Evolutionary conservation across 108 stramenopile species (phyloP), one percentile per base, ranked within the genome.

Genomic region (Cyclostephanos tholiformis): DNA sequence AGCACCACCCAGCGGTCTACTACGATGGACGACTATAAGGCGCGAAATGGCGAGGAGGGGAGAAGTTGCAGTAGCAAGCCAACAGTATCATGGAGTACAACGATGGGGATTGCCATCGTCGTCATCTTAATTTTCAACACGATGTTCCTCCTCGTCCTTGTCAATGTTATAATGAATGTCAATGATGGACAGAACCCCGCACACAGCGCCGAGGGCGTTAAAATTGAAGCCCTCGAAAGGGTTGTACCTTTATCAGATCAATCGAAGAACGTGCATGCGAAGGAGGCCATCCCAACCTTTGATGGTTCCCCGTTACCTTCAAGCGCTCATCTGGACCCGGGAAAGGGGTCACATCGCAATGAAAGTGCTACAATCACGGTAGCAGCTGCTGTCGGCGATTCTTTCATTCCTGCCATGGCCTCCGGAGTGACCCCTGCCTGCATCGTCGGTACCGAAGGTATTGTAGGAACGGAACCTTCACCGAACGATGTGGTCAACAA

Each of bases 131-230:
- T 56, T 29, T 46, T 67, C 52, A 76, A 76, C 41, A 76, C 75
- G 20, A 22, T 69, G 0, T 63, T 55, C 63, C 75, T 76, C 55
- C 41, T 68, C 38, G 62, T 69, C 32, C 75, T 76, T 12, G 75
- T 76, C 11, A 76, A 64, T 23, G 19, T 69, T 38, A 20, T 62
- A n/a, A 10, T 22, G 6, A 19, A 39, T 32, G 38, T 17, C 19
- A 19, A 60, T 30, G 36, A 27, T 4, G 30, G 27, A 50, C 44
- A 36, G n/a, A 44, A 39, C n/a, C 53, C 19, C 19, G 38, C 53
- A 30, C 32, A n/a, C 17, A 52, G 30, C 39, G 52, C 20, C 12
- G 2, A 22, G 6, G 49, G 48, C 7, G 52, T 53, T 35, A 50
- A 30, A 32, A 11, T 44, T 46, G 35, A 64, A 44, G 36, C 43